Percentiles rank a stretch among this genome's conserved stretches.
These are phyloP conservation scores for Phytophthora parvispora DNA, from an alignment of 352 stramenopile genomes.

Conservation along the genomic window DNA sequence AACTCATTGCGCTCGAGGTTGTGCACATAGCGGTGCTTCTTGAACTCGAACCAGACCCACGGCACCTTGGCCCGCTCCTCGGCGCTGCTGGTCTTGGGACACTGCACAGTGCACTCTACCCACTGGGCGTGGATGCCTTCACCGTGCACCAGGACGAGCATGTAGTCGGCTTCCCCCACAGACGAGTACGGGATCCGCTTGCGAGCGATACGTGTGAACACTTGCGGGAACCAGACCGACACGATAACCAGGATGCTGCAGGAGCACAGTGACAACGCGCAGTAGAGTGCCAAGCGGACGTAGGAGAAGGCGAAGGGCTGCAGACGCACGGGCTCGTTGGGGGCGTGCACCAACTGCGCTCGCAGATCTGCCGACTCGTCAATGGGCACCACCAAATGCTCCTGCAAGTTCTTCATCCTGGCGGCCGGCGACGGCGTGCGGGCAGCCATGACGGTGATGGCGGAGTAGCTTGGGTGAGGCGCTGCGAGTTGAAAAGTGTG, in stretches of 20 bases:
- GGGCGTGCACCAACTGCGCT: slow-evolving; percentile 51
- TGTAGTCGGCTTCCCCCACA: slow-evolving; percentile 50
- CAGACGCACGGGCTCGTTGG: slow-evolving; percentile 48
- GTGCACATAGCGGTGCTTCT: slow-evolving; percentile 76
- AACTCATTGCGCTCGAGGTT: slow-evolving; percentile 59
- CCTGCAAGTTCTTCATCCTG: slow-evolving; percentile 48
- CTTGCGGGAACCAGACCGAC: slow-evolving; percentile 69
- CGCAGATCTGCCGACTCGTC: slow-evolving; percentile 48
- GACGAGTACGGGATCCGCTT: slow-evolving; percentile 25
- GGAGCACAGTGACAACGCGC: slow-evolving; percentile 34
- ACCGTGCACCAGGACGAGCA: slow-evolving; percentile 55
- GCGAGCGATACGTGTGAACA: slow-evolving; percentile 69
- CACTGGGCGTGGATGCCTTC: slow-evolving; percentile 49
- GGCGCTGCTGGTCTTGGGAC: slow-evolving; percentile 7
- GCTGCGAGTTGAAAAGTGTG: no score
- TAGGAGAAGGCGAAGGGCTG: slow-evolving; percentile 50
- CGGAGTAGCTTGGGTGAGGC: no score
- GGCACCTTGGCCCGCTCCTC: slow-evolving; percentile 36
- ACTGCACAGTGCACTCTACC: slow-evolving; percentile 53
- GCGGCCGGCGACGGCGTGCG: no score
- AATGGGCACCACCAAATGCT: slow-evolving; percentile 59
- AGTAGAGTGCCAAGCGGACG: slow-evolving; percentile 45
- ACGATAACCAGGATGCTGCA: slow-evolving; percentile 44
- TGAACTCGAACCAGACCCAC: slow-evolving; percentile 75
- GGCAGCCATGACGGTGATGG: no score